A percentile compares a stretch with the other conserved stretches of the same genome.
These are phyloP conservation scores for Persicaria tinctoria DNA, from an alignment of 148 eudicot genomes.

Conservation along the genomic window DNA sequence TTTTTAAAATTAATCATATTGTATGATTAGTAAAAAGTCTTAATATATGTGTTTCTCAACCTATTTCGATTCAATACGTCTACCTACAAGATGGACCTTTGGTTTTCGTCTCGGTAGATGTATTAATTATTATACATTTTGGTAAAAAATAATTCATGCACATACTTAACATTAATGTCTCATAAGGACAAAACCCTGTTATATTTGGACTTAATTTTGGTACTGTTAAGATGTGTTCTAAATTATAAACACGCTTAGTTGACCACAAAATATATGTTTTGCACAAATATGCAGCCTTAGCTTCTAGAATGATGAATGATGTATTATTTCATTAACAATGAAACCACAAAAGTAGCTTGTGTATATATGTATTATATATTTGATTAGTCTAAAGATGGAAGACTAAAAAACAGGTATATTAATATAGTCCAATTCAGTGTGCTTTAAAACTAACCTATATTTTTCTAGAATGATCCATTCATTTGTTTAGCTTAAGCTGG, in stretches of 20 bases:
- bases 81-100: too few species aligned
- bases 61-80: too few species aligned
- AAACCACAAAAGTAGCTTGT: not conserved
- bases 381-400: conserved; percentile 11
- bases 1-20: too few species aligned
- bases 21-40: too few species aligned
- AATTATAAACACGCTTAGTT: not conserved
- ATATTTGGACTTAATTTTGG: not conserved
- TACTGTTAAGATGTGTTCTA: too few species aligned
- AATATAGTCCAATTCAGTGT: conserved; percentile 2
- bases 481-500: not conserved
- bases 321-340: not conserved
- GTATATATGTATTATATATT: not conserved
- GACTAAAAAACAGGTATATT: not conserved
- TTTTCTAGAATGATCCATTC: conserved; percentile 1
- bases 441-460: not conserved
- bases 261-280: not conserved
- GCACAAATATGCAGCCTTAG: not conserved
- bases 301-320: conserved; percentile 2
- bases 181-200: too few species aligned
- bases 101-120: too few species aligned
- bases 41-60: too few species aligned
- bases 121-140: too few species aligned
- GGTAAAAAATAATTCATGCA: too few species aligned
- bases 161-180: too few species aligned